A percentile compares a stretch with the other conserved stretches of the same genome.
Conservation (phyloP, 2,329 filamentous ascomycete genomes). For the Purpureocillium lavendulum region DNA sequence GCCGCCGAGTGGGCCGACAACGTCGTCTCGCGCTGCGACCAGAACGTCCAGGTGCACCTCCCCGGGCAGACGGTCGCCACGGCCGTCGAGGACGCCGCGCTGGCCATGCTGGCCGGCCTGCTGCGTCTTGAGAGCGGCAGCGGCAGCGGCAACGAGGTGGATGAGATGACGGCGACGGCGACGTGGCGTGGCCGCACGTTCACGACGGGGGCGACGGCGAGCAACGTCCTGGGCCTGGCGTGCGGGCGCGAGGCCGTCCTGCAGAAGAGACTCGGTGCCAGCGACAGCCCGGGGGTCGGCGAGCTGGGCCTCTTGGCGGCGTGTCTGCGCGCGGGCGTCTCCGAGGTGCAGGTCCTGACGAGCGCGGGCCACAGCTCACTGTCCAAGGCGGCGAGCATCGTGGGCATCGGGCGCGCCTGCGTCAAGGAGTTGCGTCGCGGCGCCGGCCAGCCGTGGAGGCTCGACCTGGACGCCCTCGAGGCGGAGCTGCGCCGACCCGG, state of each 20-base stretch:
- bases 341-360: conserved; percentile 67
- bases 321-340: conserved; percentile 53
- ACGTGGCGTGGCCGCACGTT: conserved; percentile 48
- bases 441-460: conserved; percentile 52
- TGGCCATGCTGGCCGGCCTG: conserved; percentile 61
- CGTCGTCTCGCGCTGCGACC: conserved; percentile 71
- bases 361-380: conserved; percentile 79
- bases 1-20: conserved; percentile 77
- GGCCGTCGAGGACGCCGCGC: conserved; percentile 63
- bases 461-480: conserved; percentile 62
- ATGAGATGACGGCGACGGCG: conserved; percentile 30
- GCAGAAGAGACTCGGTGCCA: conserved; percentile 20
- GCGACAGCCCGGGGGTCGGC: conserved; percentile 40
- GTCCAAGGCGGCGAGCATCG: conserved; percentile 71
- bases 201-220: conserved; percentile 60
- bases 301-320: conserved; percentile 63
- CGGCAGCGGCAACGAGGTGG: no score
- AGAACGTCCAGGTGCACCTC: conserved; percentile 78
- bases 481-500: conserved; percentile 40
- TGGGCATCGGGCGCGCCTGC: conserved; percentile 65
- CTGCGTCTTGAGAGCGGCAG: conserved; percentile 48
- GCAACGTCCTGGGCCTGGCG: conserved; percentile 71
- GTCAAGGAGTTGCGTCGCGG: conserved; percentile 52
- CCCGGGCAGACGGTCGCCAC: conserved; percentile 68
- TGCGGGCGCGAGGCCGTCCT: conserved; percentile 58